Percentiles rank a stretch among this genome's conserved stretches.
Conservation (phyloP, 306 rosid species). For the Luffa aegyptiaca region DNA sequence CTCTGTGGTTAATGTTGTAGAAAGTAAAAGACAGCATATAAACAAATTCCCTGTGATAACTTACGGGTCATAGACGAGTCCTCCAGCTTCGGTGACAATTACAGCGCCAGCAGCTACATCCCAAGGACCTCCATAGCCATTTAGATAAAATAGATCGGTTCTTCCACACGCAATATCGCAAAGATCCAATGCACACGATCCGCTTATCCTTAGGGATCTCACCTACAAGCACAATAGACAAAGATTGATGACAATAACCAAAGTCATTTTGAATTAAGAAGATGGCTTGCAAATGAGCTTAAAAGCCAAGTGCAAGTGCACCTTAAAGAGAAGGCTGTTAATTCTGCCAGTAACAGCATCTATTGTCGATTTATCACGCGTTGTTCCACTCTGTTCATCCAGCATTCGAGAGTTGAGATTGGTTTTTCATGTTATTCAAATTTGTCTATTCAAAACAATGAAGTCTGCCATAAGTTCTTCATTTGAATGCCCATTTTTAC, state of each 20-base stretch:
- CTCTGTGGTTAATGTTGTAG: background rate
- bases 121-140: slow-evolving; percentile 90
- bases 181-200: slow-evolving; percentile 88
- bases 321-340: slow-evolving; percentile 77
- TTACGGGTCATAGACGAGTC: slow-evolving; percentile 85
- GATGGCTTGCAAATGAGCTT: background rate
- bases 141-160: slow-evolving; percentile 58
- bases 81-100: slow-evolving; percentile 90
- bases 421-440: background rate
- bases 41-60: slow-evolving; percentile 17
- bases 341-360: slow-evolving; percentile 54
- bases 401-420: background rate
- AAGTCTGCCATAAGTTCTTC: background rate
- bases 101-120: slow-evolving; percentile 96
- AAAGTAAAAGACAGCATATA: background rate
- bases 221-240: slow-evolving; percentile 30
- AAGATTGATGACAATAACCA: background rate
- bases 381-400: slow-evolving; percentile 67
- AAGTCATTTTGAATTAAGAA: background rate
- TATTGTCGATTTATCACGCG: slow-evolving; percentile 50
- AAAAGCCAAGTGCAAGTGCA: slow-evolving; percentile 16
- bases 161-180: slow-evolving; percentile 96
- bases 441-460: background rate
- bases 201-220: slow-evolving; percentile 78
- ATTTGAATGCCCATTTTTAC: slow-evolving; percentile 19